Percentiles rank a stretch among this genome's conserved stretches.
Conservation (phyloP, 1,284 basidiomycete species). For the Naganishia albida region DNA sequence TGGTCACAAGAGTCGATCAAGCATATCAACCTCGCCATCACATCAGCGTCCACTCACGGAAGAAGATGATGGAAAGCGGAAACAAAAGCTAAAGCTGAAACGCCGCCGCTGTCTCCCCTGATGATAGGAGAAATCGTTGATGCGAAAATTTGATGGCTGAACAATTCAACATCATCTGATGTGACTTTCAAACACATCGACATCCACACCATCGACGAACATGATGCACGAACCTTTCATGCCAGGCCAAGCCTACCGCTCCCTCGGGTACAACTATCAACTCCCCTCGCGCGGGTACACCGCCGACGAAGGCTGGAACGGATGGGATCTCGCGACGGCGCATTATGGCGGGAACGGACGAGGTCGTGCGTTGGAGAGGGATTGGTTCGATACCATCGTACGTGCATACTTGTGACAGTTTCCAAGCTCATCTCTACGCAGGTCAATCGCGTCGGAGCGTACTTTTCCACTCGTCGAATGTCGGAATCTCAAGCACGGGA, state of each 20-base stretch:
- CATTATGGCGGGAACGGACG: constrained; percentile 27
- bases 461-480: constrained; percentile 45
- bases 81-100: background rate
- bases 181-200: background rate
- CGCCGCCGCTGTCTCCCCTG: background rate
- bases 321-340: constrained; percentile 28
- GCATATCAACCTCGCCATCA: background rate
- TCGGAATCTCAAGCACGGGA: constrained; percentile 45
- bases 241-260: constrained; percentile 18
- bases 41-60: too few species aligned
- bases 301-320: constrained; percentile 26
- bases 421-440: background rate
- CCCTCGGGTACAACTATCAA: constrained; percentile 28
- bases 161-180: background rate
- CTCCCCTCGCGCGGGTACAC: constrained; percentile 14
- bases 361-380: constrained; percentile 41
- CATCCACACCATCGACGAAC: background rate
- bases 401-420: constrained; percentile 29
- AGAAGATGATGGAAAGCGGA: too few species aligned
- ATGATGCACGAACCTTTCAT: constrained; percentile 1
- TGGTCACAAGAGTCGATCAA: too few species aligned
- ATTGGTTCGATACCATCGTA: constrained; percentile 50
- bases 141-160: background rate
- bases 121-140: background rate
- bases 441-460: constrained; percentile 32